Evolutionary conservation across 805 yeast species (phyloP).

Genomic region (Torulaspora maleeae): DNA sequence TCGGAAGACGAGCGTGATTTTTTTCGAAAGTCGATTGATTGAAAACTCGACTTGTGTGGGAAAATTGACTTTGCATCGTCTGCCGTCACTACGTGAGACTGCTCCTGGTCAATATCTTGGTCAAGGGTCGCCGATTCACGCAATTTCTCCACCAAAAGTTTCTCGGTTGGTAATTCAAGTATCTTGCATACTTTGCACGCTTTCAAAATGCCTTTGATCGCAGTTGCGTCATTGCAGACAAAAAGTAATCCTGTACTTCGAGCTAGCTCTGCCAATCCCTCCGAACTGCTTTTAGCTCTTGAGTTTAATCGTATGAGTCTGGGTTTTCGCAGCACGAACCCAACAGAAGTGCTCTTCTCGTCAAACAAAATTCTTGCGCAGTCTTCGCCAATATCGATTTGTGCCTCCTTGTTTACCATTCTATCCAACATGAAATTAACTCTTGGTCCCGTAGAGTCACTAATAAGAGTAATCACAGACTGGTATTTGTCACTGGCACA

Average conservation of each 20-base stretch:
- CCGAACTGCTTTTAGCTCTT: slow-evolving; percentile 3
- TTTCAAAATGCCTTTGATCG: neutral
- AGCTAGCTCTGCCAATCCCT: neutral
- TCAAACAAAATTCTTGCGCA: slow-evolving; percentile 21
- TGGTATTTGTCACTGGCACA: slow-evolving; percentile 1
- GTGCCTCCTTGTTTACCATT: slow-evolving; percentile 13
- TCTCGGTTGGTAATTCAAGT: too few species aligned
- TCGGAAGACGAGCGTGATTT: neutral
- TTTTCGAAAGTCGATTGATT: neutral
- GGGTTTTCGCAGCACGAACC: slow-evolving; percentile 14
- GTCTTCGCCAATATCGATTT: slow-evolving; percentile 18
- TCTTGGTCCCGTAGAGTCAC: slow-evolving; percentile 14
- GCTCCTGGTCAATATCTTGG: too few species aligned
- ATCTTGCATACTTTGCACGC: neutral
- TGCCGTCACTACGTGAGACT: neutral
- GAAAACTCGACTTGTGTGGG: neutral
- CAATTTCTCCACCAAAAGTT: neutral
- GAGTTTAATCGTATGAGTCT: slow-evolving; percentile 10
- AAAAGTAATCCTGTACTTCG: neutral
- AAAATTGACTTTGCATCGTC: neutral
- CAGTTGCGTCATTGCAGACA: neutral
- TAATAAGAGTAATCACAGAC: slow-evolving; percentile 13
- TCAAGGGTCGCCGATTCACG: neutral
- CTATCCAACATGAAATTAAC: slow-evolving; percentile 16
- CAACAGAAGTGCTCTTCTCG: slow-evolving; percentile 14